These are phyloP conservation scores for Kurtzmaniella fragi DNA, from an alignment of 805 yeast species.

Conservation along the genomic window DNA sequence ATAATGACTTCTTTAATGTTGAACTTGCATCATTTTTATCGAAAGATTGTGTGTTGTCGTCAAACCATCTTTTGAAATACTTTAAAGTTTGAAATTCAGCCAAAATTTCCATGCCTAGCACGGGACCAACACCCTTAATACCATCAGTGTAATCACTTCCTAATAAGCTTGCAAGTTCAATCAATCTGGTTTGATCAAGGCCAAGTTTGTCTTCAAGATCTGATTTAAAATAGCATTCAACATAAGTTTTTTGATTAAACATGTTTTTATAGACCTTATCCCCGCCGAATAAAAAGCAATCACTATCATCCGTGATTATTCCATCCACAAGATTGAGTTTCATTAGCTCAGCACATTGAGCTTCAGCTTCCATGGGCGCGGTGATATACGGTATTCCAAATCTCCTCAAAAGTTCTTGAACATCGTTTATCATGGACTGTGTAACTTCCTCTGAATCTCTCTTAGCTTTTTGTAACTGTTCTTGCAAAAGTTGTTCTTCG, in stretches of 20 bases:
- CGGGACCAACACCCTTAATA: constrained; percentile 90
- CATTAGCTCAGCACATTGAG: constrained; percentile 86
- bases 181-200: constrained; percentile 55
- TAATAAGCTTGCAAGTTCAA: constrained; percentile 74
- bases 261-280: constrained; percentile 78
- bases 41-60: constrained; percentile 32
- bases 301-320: constrained; percentile 94
- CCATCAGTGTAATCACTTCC: constrained; percentile 98
- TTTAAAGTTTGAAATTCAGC: constrained; percentile 66
- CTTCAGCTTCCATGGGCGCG: constrained; percentile 99
- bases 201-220: constrained; percentile 65
- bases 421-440: constrained; percentile 77
- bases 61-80: constrained; percentile 54
- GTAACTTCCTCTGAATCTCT: constrained; percentile 93
- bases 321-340: constrained; percentile 82
- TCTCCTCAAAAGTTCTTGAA: constrained; percentile 77
- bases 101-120: constrained; percentile 80
- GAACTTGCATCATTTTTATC: constrained; percentile 34
- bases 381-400: constrained; percentile 94
- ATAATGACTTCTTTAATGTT: constrained; percentile 51
- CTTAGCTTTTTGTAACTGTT: constrained; percentile 59
- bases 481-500: constrained; percentile 48
- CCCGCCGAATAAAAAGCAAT: constrained; percentile 92
- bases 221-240: constrained; percentile 67
- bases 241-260: constrained; percentile 90